A percentile compares a stretch with the other conserved stretches of the same genome.
Evolutionary conservation across 768 basidiomycete genomes (phyloP).

Genomic region (Tylopilus felleus): DNA sequence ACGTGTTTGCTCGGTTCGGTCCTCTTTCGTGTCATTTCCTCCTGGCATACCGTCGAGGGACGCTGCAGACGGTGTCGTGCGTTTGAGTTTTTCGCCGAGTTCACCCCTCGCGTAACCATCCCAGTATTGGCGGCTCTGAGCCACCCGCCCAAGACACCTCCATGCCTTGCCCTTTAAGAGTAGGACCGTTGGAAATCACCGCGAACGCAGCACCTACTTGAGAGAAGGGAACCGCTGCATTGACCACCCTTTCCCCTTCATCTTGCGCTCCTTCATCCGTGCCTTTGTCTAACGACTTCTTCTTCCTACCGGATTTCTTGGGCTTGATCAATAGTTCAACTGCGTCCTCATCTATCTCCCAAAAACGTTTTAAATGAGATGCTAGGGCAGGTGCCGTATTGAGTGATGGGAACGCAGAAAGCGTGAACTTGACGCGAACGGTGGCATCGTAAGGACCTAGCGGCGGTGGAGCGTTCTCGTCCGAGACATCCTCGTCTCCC

Average conservation of each 20-base stretch:
- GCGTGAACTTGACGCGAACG: slow-evolving; percentile 64
- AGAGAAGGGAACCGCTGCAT: slow-evolving; percentile 72
- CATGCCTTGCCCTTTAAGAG: slow-evolving; percentile 53
- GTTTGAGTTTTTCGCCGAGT: slow-evolving; percentile 34
- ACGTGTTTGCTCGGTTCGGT: slow-evolving; percentile 29
- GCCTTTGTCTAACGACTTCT: slow-evolving; percentile 33
- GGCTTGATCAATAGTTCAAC: slow-evolving; percentile 69
- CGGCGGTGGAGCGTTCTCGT: slow-evolving; percentile 53
- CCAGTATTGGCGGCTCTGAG: slow-evolving; percentile 64
- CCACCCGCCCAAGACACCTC: slow-evolving; percentile 74
- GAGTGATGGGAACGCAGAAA: slow-evolving; percentile 47
- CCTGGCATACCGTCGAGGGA: slow-evolving; percentile 18
- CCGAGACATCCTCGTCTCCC: slow-evolving; percentile 32
- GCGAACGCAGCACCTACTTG: slow-evolving; percentile 76
- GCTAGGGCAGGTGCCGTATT: slow-evolving; percentile 19
- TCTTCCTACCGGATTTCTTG: slow-evolving; percentile 37
- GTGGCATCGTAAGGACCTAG: slow-evolving; percentile 73
- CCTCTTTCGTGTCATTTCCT: background rate
- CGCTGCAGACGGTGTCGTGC: slow-evolving; percentile 14
- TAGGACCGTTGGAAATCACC: slow-evolving; percentile 60
- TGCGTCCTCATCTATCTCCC: slow-evolving; percentile 56
- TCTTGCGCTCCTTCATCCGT: slow-evolving; percentile 41
- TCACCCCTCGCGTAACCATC: slow-evolving; percentile 73
- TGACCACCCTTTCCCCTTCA: slow-evolving; percentile 48
- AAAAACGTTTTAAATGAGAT: slow-evolving; percentile 55